These are phyloP conservation scores for Claviceps sp. DNA, from an alignment of 2,329 filamentous ascomycete species.

Conservation along the genomic window DNA sequence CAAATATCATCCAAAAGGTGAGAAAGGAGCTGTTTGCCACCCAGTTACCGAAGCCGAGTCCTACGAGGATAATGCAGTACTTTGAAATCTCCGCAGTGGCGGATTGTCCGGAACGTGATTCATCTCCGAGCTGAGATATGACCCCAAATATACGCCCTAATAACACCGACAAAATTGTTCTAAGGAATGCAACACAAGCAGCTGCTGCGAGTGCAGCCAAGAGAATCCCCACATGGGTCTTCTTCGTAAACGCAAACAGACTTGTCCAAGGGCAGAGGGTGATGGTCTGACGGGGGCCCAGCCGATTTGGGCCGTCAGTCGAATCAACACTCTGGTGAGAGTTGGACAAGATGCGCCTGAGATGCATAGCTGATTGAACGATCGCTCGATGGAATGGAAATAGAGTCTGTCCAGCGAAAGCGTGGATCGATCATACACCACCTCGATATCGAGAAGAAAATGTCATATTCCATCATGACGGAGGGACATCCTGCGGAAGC, in stretches of 20 bases:
- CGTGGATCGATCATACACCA: not conserved
- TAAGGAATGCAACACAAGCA: constrained; percentile 44
- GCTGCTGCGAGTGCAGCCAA: constrained; percentile 41
- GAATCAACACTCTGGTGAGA: not conserved
- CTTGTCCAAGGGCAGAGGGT: constrained; percentile 19
- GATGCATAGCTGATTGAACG: not conserved
- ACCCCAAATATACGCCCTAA: constrained; percentile 63
- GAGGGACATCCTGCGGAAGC: no score
- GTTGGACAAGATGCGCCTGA: not conserved
- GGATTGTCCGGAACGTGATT: constrained; percentile 30
- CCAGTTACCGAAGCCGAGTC: constrained; percentile 53
- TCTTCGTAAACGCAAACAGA: constrained; percentile 63
- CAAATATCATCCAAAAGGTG: constrained; percentile 60
- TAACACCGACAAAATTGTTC: constrained; percentile 54
- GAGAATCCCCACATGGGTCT: constrained; percentile 42
- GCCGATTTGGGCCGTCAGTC: not conserved
- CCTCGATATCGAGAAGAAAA: not conserved
- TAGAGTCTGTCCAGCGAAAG: not conserved
- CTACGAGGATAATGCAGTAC: constrained; percentile 49
- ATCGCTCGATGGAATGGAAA: not conserved
- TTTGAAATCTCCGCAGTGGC: constrained; percentile 43
- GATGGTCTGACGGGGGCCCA: not conserved
- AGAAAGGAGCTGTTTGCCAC: constrained; percentile 54
- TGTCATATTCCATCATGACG: not conserved
- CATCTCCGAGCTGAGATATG: constrained; percentile 52